Percentiles rank a stretch among this genome's conserved stretches.
phyloP scores from a whole-genome alignment of 441 rosid genomes.

The Hura crepitans region DNA sequence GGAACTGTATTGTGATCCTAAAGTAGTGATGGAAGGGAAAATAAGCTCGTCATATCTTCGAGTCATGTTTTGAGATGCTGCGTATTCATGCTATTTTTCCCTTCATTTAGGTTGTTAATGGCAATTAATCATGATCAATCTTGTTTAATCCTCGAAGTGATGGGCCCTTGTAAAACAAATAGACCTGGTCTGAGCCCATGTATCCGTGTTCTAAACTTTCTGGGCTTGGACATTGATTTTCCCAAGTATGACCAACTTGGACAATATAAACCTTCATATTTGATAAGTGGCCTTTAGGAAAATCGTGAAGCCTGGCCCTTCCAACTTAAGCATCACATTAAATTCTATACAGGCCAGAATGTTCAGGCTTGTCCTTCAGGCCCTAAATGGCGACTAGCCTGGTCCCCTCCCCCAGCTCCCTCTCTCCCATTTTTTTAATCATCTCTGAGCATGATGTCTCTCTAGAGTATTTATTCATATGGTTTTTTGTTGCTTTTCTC shows the following conservation, averaged over 20 bases:
- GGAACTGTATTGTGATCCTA: background rate
- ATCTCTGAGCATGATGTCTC: background rate
- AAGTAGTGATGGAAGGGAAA: background rate
- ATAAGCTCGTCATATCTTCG: background rate
- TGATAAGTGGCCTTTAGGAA: background rate
- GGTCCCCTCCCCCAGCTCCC: too few species aligned
- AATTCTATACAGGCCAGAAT: too few species aligned
- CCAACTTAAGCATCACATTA: background rate
- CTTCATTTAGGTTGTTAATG: background rate
- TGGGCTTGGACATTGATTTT: background rate
- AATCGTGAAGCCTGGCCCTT: background rate
- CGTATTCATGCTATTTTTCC: background rate
- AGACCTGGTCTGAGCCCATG: background rate
- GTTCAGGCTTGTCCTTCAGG: background rate
- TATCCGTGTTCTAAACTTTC: background rate
- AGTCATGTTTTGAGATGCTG: background rate
- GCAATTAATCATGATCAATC: background rate
- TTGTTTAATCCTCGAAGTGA: background rate
- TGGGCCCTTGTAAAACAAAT: background rate
- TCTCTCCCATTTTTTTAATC: too few species aligned
- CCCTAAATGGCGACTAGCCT: background rate
- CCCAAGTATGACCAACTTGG: background rate
- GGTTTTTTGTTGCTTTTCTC: conserved; percentile 4
- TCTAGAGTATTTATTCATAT: background rate
- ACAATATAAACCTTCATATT: background rate